A percentile compares a stretch with the other conserved stretches of the same genome.
These are phyloP conservation scores for Nothophytophthora sp. DNA, from an alignment of 352 stramenopile species.

Conservation along the genomic window DNA sequence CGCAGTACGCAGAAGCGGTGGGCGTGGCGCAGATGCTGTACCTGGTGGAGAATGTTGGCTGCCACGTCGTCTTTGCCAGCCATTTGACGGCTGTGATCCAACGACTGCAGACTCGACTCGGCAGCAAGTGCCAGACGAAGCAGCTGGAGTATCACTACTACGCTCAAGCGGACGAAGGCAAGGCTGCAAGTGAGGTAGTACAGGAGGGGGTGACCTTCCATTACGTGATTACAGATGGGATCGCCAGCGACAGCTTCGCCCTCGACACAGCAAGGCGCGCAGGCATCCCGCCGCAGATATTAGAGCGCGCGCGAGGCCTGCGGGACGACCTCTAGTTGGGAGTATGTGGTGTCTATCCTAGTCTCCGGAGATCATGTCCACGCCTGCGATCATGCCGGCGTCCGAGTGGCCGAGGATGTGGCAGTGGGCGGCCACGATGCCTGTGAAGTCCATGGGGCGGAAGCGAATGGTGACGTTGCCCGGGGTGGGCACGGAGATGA, in stretches of 20 bases:
- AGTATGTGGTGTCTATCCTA: too few species aligned
- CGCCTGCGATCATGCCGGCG: slow-evolving; percentile 68
- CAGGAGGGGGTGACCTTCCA: slow-evolving; percentile 24
- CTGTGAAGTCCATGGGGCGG: slow-evolving; percentile 62
- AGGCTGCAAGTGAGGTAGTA: neutral
- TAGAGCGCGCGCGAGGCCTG: slow-evolving; percentile 12
- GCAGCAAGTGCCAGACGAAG: slow-evolving; percentile 20
- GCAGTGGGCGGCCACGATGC: slow-evolving; percentile 69
- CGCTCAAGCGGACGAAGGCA: neutral
- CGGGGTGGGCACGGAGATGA: slow-evolving; percentile 69
- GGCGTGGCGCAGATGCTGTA: slow-evolving; percentile 28
- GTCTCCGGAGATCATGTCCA: slow-evolving; percentile 49
- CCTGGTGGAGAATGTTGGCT: slow-evolving; percentile 28
- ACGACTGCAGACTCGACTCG: slow-evolving; percentile 12
- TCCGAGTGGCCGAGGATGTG: slow-evolving; percentile 84
- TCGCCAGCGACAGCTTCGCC: slow-evolving; percentile 32
- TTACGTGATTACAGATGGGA: slow-evolving; percentile 29
- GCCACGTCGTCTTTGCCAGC: slow-evolving; percentile 38
- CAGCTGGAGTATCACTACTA: slow-evolving; percentile 27
- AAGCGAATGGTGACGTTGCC: slow-evolving; percentile 87
- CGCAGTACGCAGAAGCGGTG: slow-evolving; percentile 20
- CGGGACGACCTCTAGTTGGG: slow-evolving; percentile 5
- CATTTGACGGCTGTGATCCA: slow-evolving; percentile 31
- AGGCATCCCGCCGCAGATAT: slow-evolving; percentile 18
- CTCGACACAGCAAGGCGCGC: slow-evolving; percentile 26